These are phyloP conservation scores for Exophiala sp. DNA, from an alignment of 2,329 filamentous ascomycete species.

Conservation along the genomic window DNA sequence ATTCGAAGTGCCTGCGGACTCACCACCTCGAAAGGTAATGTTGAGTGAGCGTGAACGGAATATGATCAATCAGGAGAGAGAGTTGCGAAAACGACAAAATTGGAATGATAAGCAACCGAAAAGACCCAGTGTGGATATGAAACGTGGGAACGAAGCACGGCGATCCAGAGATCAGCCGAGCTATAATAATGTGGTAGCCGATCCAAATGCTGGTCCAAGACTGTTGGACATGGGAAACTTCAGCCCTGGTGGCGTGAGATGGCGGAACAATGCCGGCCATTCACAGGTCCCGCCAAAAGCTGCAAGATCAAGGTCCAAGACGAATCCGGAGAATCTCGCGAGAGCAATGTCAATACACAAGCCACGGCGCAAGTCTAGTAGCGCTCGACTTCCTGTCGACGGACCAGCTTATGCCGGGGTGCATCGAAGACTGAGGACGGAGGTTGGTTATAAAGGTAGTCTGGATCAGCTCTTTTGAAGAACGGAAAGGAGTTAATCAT, in stretches of 20 bases:
- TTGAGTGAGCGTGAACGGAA: constrained; percentile 28
- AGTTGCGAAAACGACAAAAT: constrained; percentile 22
- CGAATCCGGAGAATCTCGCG: constrained; percentile 12
- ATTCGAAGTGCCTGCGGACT: constrained; percentile 27
- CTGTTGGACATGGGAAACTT: constrained; percentile 11
- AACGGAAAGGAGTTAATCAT: background rate
- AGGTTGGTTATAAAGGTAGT: constrained; percentile 6
- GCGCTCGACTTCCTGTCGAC: constrained; percentile 5
- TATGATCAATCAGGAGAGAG: constrained; percentile 28
- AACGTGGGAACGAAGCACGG: constrained; percentile 2
- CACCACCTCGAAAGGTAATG: constrained; percentile 29
- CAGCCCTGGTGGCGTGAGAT: background rate
- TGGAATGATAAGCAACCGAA: constrained; percentile 11
- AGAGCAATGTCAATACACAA: constrained; percentile 4
- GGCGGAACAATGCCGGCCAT: background rate
- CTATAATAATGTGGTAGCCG: constrained; percentile 17
- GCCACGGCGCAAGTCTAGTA: constrained; percentile 12
- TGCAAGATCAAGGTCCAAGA: constrained; percentile 15
- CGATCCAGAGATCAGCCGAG: constrained; percentile 8
- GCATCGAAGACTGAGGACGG: constrained; percentile 9
- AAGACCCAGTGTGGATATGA: constrained; percentile 9
- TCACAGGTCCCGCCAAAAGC: background rate
- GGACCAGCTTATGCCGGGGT: constrained; percentile 1
- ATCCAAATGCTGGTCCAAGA: constrained; percentile 10
- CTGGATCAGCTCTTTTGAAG: constrained; percentile 18